Percentiles rank a stretch among this genome's conserved stretches.
These are phyloP conservation scores for Puya raimondii DNA, from an alignment of 176 grass and related monocot genomes.

Conservation along the genomic window DNA sequence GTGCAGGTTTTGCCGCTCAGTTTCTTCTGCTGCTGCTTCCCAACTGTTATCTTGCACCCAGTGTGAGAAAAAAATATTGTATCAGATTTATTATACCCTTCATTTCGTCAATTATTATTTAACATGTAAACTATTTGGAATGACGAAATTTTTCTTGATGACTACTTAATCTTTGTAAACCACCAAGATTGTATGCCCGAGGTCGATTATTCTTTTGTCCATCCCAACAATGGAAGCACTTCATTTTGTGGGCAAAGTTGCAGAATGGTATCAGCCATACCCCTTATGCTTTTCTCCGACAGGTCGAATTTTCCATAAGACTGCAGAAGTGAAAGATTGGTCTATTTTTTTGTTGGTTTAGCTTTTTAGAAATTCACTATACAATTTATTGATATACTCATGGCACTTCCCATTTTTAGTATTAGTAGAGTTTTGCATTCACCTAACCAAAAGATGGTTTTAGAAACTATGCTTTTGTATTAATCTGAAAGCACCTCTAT, in stretches of 20 bases:
- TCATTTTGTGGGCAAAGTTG: slow-evolving; percentile 66
- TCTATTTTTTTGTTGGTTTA: no score
- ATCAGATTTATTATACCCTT: neutral
- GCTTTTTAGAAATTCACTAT: no score
- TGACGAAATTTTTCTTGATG: slow-evolving; percentile 18
- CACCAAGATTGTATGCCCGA: slow-evolving; percentile 55
- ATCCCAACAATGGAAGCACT: slow-evolving; percentile 22
- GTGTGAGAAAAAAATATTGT: slow-evolving; percentile 79
- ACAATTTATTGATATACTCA: no score
- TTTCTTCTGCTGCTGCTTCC: slow-evolving; percentile 15
- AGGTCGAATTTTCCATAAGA: neutral
- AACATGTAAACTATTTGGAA: neutral
- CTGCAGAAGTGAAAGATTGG: no score
- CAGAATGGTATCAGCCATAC: slow-evolving; percentile 47
- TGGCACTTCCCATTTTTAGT: no score
- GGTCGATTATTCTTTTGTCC: slow-evolving; percentile 20
- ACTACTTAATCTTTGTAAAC: slow-evolving; percentile 38
- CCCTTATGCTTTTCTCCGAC: neutral
- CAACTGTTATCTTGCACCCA: slow-evolving; percentile 61
- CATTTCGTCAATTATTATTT: neutral
- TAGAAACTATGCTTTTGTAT: neutral
- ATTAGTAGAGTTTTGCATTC: no score
- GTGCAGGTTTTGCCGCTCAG: slow-evolving; percentile 75
- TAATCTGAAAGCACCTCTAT: neutral
- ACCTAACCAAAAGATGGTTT: neutral